Evolutionary conservation across 768 basidiomycete species (phyloP).

Genomic region (Xerocomus potaroensis): DNA sequence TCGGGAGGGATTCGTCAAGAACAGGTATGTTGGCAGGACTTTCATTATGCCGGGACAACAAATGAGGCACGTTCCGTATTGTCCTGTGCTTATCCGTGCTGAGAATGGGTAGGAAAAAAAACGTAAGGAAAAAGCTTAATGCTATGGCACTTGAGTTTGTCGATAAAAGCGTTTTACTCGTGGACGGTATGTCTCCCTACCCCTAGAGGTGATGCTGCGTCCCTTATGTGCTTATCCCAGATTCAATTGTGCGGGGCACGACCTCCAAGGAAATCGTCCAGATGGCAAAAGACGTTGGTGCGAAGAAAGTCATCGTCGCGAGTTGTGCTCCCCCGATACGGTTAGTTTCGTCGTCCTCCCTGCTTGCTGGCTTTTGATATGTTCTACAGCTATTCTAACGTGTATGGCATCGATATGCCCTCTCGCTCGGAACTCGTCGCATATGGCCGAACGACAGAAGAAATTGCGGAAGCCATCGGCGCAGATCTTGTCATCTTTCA

Average conservation of each 20-base stretch:
- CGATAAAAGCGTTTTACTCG: slow-evolving; percentile 87
- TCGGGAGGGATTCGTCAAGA: slow-evolving; percentile 98
- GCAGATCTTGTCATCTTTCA: slow-evolving; percentile 97
- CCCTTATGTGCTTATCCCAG: slow-evolving; percentile 36
- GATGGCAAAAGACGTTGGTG: slow-evolving; percentile 99
- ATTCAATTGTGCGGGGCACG: slow-evolving; percentile 97
- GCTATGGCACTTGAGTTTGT: slow-evolving; percentile 98
- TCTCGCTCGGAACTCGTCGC: slow-evolving; percentile 92
- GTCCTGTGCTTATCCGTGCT: neutral
- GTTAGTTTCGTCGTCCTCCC: slow-evolving; percentile 32
- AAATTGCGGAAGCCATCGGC: slow-evolving; percentile 79
- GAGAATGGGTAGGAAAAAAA: slow-evolving; percentile 63
- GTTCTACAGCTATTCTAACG: slow-evolving; percentile 70
- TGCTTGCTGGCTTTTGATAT: slow-evolving; percentile 1
- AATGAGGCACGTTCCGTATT: slow-evolving; percentile 55
- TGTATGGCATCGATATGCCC: slow-evolving; percentile 99
- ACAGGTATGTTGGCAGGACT: slow-evolving; percentile 95
- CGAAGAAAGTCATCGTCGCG: slow-evolving; percentile 92
- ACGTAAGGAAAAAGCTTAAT: slow-evolving; percentile 91
- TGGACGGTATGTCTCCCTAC: slow-evolving; percentile 66
- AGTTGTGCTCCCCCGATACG: slow-evolving; percentile 97
- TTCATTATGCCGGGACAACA: slow-evolving; percentile 99
- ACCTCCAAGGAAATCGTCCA: slow-evolving; percentile 98
- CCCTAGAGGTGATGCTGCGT: neutral
- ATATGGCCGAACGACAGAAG: slow-evolving; percentile 61